These are phyloP conservation scores for Boechera stricta DNA, from an alignment of 345 rosid species.

Conservation along the genomic window DNA sequence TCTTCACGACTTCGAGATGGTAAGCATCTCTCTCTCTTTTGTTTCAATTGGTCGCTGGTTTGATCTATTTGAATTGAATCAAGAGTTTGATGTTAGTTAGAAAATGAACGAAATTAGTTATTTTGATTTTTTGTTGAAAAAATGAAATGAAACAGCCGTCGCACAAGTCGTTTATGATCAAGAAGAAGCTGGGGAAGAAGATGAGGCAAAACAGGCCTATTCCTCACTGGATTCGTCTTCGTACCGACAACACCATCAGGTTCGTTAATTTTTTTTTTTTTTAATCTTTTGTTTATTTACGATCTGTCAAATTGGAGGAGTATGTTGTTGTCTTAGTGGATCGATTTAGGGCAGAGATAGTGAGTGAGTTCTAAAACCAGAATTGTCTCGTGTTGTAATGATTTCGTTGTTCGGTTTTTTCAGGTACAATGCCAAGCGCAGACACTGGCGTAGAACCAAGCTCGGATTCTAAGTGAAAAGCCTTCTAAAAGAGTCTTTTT, in stretches of 20 bases:
- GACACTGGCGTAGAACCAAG: slow-evolving; percentile 84
- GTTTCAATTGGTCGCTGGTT: neutral
- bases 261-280: neutral
- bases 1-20: slow-evolving; percentile 45
- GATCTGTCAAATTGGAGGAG: neutral
- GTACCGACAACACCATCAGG: slow-evolving; percentile 79
- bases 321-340: neutral
- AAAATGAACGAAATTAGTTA: neutral
- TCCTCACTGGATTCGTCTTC: slow-evolving; percentile 75
- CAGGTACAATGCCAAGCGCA: slow-evolving; percentile 79
- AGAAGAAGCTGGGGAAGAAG: slow-evolving; percentile 78
- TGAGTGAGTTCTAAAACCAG: neutral
- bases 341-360: neutral
- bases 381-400: neutral
- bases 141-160: slow-evolving; percentile 66
- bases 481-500: neutral
- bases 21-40: slow-evolving; percentile 13
- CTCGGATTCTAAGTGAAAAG: slow-evolving; percentile 49
- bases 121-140: neutral
- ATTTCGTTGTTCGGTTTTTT: neutral
- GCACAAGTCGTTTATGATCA: slow-evolving; percentile 81
- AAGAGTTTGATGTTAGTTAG: neutral
- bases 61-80: neutral
- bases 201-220: slow-evolving; percentile 82
- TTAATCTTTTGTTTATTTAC: neutral